Base-by-base conservation (phyloP, 2,329 filamentous ascomycete genomes). In the Diplodia scrobiculata region DNA sequence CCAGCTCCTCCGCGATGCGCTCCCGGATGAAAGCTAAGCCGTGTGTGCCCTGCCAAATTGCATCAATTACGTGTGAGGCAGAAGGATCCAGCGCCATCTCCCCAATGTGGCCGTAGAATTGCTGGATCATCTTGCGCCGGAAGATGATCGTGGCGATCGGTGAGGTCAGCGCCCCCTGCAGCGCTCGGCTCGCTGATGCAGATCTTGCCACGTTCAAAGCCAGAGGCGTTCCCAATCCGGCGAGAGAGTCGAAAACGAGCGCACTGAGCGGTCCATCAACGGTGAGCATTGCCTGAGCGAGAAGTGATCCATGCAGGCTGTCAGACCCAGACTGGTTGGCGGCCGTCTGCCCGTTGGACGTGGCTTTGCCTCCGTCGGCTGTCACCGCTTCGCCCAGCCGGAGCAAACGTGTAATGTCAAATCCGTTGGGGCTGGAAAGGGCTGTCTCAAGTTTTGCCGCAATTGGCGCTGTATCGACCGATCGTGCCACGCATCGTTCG, bases 291-390 rank as follows among this genome's bases (percentile, higher is more conserved):
- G 90, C 81, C 68, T 95, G 89, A 9, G 91, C 88, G 32, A 99
- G 84, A 54, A 97, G 84, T 21, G 91, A 92, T 67, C 90, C 91
- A 79, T 99, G 93, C 75, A 91, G 77, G 82, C 91, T 87, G 79
- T 86, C 71, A 70, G 79, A 74, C 62, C 70, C 59, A 6, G 74
- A 70, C 38, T 73, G 71, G 45, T 48, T 70, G 10, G 54, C 19
- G 41, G 41, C 60, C 51, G 21, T 29, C 58, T 68, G 66, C 48
- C 62, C 70, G 63, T 74, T 71, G 59, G 73, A 68, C 47, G 72
- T 76, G 32, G 65, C 66, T 17, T 70, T 67, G 59, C 75, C 75
- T 19, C 68, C 71, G 76, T 77, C 73, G 6, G 79, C 76, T 34
- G 86, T 74, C 4, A 73, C 66, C 7, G 72, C 79, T 29, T 85